Conservation (phyloP, 805 yeast species). For the Starmerella ratchasimensis region DNA sequence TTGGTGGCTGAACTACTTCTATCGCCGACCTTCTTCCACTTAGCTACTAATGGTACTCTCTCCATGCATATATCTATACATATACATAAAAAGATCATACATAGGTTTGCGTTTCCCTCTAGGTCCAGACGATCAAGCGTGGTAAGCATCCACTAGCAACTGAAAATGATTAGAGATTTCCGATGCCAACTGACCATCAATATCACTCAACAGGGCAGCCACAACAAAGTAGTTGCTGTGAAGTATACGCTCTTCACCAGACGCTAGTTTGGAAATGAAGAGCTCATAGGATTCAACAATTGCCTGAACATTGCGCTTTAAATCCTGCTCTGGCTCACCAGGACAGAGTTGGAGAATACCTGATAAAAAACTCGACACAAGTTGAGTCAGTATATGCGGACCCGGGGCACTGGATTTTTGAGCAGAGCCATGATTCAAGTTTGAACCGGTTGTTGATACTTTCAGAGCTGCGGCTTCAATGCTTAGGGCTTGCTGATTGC, state of each 20-base stretch:
- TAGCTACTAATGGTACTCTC: no score
- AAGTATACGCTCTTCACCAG: slow-evolving; percentile 49
- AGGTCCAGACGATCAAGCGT: no score
- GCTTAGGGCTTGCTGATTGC: slow-evolving; percentile 66
- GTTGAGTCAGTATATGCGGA: slow-evolving; percentile 62
- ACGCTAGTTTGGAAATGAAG: slow-evolving; percentile 37
- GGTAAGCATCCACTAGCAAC: slow-evolving; percentile 31
- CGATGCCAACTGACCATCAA: slow-evolving; percentile 32
- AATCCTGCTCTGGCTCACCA: slow-evolving; percentile 43
- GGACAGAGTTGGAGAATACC: slow-evolving; percentile 49
- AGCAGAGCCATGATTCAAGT: background rate
- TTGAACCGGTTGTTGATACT: slow-evolving; percentile 16
- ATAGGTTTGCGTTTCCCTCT: background rate
- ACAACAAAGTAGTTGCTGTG: slow-evolving; percentile 58
- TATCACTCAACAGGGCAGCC: slow-evolving; percentile 39
- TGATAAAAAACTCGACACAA: slow-evolving; percentile 56
- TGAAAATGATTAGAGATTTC: slow-evolving; percentile 35
- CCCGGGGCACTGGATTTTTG: slow-evolving; percentile 9
- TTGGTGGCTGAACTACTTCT: slow-evolving; percentile 5
- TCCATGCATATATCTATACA: no score
- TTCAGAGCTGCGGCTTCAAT: slow-evolving; percentile 40
- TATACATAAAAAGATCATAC: background rate
- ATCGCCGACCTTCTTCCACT: no score
- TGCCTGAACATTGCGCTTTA: slow-evolving; percentile 53
- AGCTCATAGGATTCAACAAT: slow-evolving; percentile 71